phyloP scores from a whole-genome alignment of 1,139 yeast genomes.

The Taiozyma sp. region DNA sequence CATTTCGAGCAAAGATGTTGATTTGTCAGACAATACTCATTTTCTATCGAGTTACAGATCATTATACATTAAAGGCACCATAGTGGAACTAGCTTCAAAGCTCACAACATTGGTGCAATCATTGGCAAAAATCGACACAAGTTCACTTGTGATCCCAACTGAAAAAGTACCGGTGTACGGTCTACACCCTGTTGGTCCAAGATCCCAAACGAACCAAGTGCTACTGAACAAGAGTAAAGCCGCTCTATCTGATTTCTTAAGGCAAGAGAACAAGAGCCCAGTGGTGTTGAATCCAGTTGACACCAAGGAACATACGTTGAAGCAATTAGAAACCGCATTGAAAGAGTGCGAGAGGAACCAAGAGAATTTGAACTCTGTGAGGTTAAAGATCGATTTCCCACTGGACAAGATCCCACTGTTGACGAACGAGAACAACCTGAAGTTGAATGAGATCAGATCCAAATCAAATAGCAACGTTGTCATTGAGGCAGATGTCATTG shows the following conservation, averaged over 20 bases:
- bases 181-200: not conserved
- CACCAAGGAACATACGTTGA: not conserved
- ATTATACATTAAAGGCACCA: not conserved
- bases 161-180: not conserved
- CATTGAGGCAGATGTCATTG: not conserved
- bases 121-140: not conserved
- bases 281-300: not conserved
- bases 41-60: not conserved
- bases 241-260: not conserved
- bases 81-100: not conserved
- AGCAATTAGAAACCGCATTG: not conserved
- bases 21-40: not conserved
- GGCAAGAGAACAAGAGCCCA: not conserved
- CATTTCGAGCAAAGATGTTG: not conserved
- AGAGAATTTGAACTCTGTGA: not conserved
- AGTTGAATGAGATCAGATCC: slow-evolving; percentile 5
- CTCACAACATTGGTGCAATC: not conserved
- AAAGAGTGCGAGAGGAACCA: slow-evolving; percentile 2
- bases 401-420: slow-evolving; percentile 1
- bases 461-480: slow-evolving; percentile 6
- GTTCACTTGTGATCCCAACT: not conserved
- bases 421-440: not conserved
- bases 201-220: not conserved
- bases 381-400: slow-evolving; percentile 4
- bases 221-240: not conserved